Base-by-base conservation (phyloP, 208 protist genomes). In the Borovskyia barvae region DNA sequence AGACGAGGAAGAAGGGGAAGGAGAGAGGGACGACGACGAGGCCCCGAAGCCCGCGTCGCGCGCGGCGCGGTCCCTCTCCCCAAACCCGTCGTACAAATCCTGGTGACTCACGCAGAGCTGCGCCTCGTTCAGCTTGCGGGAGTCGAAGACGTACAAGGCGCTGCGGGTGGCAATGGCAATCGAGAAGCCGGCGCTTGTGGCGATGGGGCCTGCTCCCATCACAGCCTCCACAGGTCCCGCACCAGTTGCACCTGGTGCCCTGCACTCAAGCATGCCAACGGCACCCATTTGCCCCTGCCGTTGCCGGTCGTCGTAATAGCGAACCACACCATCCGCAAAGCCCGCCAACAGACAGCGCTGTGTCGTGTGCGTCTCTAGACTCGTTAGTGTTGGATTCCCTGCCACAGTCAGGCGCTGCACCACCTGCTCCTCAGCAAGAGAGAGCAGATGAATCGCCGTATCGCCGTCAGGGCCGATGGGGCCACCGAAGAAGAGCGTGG, bases 281-380 rank as follows among this genome's bases (percentile, higher is more conserved):
- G 79, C 76, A 15, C 85, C 83, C 29, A 95, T 58, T 72, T 80
- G 79, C 3, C 85, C 83, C 55, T 89, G 82, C 20, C 66, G 60
- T 62, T 89, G 85, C 9, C 89, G 80, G 53, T 95, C 85, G 54
- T 95, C 89, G 69, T 93, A 95, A 71, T 93, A 95, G 40, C 82
- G 81, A 30, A 95, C 83, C 17, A 85, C 72, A 24, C 83, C 78
- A 60, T 95, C 85, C n/a, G 70, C 64, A 32, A 82, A 93, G 41
- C 89, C 85, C 5, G 85, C 85, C 49, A 93, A 65, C 29, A 95
- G 68, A 2, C 72, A 78, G 37, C 84, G 85, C 46, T 77, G 72
- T 11, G 81, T 87, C 45, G 85, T 85, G 74, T 90, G 77, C 19
- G 76, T 69, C 14, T 69, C 68, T 5, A 95, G 72, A 12, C 69